Evolutionary conservation across 305 asterid genomes (phyloP).

Genomic region (Striga hermonthica): DNA sequence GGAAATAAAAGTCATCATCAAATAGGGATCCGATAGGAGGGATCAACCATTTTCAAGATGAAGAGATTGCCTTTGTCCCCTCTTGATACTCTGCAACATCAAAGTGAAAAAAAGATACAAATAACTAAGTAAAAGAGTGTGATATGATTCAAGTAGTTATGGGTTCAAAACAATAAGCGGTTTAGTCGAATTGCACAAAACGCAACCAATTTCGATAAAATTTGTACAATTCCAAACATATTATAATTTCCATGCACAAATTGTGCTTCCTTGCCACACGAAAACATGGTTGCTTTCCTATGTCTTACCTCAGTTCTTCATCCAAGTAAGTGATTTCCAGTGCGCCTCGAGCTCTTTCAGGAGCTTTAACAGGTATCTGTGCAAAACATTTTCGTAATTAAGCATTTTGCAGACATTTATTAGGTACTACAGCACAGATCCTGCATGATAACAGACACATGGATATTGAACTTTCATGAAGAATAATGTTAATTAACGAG

Average conservation of each 20-base stretch:
- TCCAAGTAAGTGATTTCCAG: slow-evolving; percentile 88
- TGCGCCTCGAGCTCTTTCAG: slow-evolving; percentile 60
- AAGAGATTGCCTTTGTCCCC: slow-evolving; percentile 46
- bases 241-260: not conserved
- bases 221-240: not conserved
- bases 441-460: not conserved
- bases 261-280: not conserved
- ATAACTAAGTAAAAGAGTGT: not conserved
- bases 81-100: slow-evolving; percentile 36
- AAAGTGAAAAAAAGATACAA: not conserved
- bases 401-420: not conserved
- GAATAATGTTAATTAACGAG: not conserved
- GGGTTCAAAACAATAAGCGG: too few relatives aligned
- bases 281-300: not conserved
- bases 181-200: too few relatives aligned
- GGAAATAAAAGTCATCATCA: not conserved
- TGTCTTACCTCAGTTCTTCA: slow-evolving; percentile 59
- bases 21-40: slow-evolving; percentile 33
- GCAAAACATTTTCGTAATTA: not conserved
- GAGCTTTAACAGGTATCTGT: slow-evolving; percentile 88
- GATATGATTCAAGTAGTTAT: too few relatives aligned
- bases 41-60: slow-evolving; percentile 42
- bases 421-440: not conserved
- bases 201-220: too few relatives aligned
- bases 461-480: not conserved